Evolutionary conservation across 2,329 filamentous ascomycete species (phyloP), one percentile per base, ranked within the genome.

Genomic region (Diaporthe sp.): DNA sequence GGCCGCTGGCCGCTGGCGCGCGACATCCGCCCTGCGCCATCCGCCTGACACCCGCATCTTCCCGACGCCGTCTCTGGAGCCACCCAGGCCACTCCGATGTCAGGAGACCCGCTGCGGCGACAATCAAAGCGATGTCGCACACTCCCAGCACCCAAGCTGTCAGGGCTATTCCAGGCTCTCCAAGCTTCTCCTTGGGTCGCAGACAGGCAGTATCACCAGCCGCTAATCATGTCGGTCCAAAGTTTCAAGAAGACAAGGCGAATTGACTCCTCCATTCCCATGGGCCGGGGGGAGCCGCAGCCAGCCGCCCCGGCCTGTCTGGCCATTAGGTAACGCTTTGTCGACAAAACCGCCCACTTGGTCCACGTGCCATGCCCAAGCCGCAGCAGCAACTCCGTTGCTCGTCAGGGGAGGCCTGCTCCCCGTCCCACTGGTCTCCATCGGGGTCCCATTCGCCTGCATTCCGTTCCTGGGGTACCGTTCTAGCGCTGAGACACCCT

Each of bases 291-390:
- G n/a, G 22, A 58, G 37, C 65, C 72, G 72, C 60, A 55, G 75
- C 57, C 72, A 74, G n/a, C 72, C 72, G 65, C 37, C 55, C 17
- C 49, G 49, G 58, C 73, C 25, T 22, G 49, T 31, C 65, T 55
- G 65, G 65, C 34, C 65, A 70, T 75, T 74, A 76, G 67, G 75
- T 76, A 76, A 74, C 57, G 42, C 72, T 75, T 72, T 76, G 72
- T 75, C 72, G 37, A 75, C 72, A 70, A 75, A 75, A 72, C 57
- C 34, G 49, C 25, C 65, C 49, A 53, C 49, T 4, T 3, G 34
- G 65, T 70, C 65, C 65, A 70, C 65, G 65, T 70, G 65, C 65
- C 34, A 28, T 37, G 49, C n/a, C 25, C 46, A 51, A 68, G 65
- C 46, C 62, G 62, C 62, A 68, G 19, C 62, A 51, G 19, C 62